These are phyloP conservation scores for Lasiodiplodia citricola DNA, from an alignment of 2,329 filamentous ascomycete genomes.

Conservation along the genomic window DNA sequence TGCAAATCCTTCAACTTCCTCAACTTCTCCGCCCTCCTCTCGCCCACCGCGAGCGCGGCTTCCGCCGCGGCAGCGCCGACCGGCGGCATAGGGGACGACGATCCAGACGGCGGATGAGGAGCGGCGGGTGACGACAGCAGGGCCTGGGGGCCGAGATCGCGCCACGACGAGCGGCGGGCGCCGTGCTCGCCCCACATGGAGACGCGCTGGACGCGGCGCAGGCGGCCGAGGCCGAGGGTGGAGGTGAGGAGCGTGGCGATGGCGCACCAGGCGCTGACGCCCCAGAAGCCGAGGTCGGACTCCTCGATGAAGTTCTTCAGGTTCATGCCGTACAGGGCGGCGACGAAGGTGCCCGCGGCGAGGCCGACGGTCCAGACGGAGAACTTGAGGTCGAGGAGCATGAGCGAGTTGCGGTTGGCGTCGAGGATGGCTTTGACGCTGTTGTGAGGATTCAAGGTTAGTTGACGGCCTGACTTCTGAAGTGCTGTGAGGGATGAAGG, in stretches of 20 bases:
- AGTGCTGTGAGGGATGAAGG: background rate
- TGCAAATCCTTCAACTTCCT: conserved; percentile 12
- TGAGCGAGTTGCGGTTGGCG: conserved; percentile 96
- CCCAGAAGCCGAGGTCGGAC: conserved; percentile 81
- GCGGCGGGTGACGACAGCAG: background rate
- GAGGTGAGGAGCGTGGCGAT: conserved; percentile 78
- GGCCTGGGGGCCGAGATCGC: conserved; percentile 17
- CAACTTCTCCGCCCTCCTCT: conserved; percentile 21
- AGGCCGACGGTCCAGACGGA: conserved; percentile 94
- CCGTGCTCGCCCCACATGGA: conserved; percentile 75
- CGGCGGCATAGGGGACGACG: background rate
- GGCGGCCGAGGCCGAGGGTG: conserved; percentile 80
- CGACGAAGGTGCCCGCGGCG: conserved; percentile 91
- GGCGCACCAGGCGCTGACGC: conserved; percentile 73
- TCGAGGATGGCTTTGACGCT: conserved; percentile 96
- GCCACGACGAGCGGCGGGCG: conserved; percentile 14
- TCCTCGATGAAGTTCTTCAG: conserved; percentile 98
- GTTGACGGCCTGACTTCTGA: background rate
- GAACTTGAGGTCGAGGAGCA: conserved; percentile 96
- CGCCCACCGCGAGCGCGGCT: background rate
- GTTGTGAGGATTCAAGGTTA: background rate
- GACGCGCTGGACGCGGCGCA: conserved; percentile 84
- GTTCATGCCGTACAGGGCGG: conserved; percentile 99
- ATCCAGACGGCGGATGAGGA: background rate
- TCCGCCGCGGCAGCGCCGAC: conserved; percentile 1